Percentiles rank a stretch among this genome's conserved stretches.
Conservation (phyloP, 352 stramenopile genomes). For the Peronospora destructor region DNA sequence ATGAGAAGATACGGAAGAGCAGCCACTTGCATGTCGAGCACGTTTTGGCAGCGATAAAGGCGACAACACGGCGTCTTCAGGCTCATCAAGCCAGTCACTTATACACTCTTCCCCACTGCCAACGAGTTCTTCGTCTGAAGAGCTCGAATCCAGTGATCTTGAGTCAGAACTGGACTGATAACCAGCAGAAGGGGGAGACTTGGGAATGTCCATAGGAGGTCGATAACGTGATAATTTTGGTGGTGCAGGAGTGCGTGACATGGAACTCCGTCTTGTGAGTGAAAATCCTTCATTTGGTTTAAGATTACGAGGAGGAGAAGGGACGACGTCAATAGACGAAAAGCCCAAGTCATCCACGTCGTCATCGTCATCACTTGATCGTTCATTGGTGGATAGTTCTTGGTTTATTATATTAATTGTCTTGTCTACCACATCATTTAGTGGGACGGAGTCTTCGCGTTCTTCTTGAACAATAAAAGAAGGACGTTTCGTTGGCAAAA, state of each 20-base stretch:
- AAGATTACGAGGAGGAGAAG: conserved; percentile 14
- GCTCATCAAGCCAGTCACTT: conserved; percentile 74
- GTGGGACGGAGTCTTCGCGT: conserved; percentile 4
- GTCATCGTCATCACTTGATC: conserved; percentile 16
- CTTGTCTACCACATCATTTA: conserved; percentile 19
- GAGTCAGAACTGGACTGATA: conserved; percentile 39
- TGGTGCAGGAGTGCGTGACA: conserved; percentile 17
- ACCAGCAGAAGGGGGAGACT: conserved; percentile 19
- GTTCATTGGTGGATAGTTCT: conserved; percentile 13
- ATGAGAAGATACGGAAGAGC: conserved; percentile 49
- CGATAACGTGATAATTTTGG: conserved; percentile 38
- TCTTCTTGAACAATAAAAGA: conserved; percentile 10
- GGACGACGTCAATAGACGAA: conserved; percentile 15
- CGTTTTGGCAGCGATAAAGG: conserved; percentile 30
- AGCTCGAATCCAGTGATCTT: conserved; percentile 33
- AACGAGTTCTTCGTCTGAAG: conserved; percentile 34
- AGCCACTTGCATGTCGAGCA: conserved; percentile 32
- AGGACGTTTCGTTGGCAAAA: conserved; percentile 7
- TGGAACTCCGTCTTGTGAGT: conserved; percentile 22
- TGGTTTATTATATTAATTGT: conserved; percentile 8
- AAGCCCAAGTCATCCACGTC: neutral
- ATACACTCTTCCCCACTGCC: conserved; percentile 48
- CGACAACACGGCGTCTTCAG: conserved; percentile 51
- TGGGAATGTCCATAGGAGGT: conserved; percentile 26
- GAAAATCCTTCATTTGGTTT: conserved; percentile 17